A percentile compares a stretch with the other conserved stretches of the same genome.
phyloP scores from a whole-genome alignment of 805 yeast genomes.

The Starmerella bombicola region DNA sequence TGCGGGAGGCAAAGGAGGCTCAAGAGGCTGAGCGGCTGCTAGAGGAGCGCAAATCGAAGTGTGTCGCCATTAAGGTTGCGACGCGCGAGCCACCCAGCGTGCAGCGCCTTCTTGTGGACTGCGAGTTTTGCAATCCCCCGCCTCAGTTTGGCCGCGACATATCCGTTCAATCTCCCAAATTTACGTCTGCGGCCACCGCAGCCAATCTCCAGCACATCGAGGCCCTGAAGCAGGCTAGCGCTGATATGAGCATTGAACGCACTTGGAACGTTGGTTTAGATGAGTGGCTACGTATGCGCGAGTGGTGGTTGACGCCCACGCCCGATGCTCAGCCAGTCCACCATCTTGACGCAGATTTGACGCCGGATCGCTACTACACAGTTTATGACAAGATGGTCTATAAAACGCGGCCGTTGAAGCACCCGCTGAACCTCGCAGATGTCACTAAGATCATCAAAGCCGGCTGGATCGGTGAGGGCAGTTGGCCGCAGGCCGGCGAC shows the following conservation, averaged over 20 bases:
- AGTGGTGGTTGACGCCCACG: constrained; percentile 43
- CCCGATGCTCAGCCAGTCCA: constrained; percentile 20
- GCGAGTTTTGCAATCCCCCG: constrained; percentile 27
- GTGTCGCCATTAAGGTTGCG: constrained; percentile 24
- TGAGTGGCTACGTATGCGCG: constrained; percentile 59
- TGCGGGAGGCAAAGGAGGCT: constrained; percentile 5
- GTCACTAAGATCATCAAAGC: constrained; percentile 58
- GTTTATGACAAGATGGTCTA: constrained; percentile 61
- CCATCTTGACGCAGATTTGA: constrained; percentile 23
- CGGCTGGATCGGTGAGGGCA: constrained; percentile 73
- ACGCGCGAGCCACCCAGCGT: constrained; percentile 25
- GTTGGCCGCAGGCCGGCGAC: constrained; percentile 38
- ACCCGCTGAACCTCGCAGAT: constrained; percentile 63
- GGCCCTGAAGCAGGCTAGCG: constrained; percentile 11
- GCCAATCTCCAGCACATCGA: constrained; percentile 13
- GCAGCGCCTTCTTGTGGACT: constrained; percentile 24
- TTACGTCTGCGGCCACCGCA: constrained; percentile 13
- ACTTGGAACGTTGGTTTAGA: constrained; percentile 43
- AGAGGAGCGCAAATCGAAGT: constrained; percentile 21
- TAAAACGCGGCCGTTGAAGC: constrained; percentile 52
- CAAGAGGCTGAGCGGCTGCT: constrained; percentile 16
- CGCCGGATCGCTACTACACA: constrained; percentile 27
- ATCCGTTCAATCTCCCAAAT: constrained; percentile 16
- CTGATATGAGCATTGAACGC: constrained; percentile 25
- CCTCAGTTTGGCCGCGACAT: constrained; percentile 19